phyloP scores from a whole-genome alignment of 352 stramenopile genomes.

The Phytophthora pinifolia region DNA sequence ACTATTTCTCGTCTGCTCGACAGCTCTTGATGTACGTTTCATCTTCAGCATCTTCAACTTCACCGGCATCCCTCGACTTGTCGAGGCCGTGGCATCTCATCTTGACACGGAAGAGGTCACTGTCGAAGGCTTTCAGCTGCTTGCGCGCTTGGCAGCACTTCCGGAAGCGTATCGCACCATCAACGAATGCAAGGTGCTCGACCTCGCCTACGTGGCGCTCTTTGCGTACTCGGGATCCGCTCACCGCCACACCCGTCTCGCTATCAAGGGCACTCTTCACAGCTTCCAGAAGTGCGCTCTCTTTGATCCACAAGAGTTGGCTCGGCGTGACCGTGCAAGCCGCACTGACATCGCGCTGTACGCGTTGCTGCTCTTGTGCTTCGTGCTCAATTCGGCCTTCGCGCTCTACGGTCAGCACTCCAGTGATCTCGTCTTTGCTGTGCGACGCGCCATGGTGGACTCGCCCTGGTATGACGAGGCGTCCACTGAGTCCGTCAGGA shows the following conservation, averaged over 20 bases:
- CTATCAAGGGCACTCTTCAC: conserved; percentile 63
- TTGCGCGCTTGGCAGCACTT: conserved; percentile 48
- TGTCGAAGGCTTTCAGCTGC: conserved; percentile 72
- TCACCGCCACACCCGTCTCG: conserved; percentile 63
- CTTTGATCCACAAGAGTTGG: conserved; percentile 51
- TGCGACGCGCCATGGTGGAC: conserved; percentile 29
- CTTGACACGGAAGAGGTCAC: conserved; percentile 75
- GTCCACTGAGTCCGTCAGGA: background rate
- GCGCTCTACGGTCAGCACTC: conserved; percentile 46
- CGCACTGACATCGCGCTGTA: conserved; percentile 44
- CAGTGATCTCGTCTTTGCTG: conserved; percentile 36
- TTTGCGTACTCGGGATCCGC: conserved; percentile 64
- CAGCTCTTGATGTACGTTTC: conserved; percentile 49
- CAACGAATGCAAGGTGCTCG: conserved; percentile 66
- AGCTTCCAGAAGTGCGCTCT: conserved; percentile 74
- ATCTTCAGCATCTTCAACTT: conserved; percentile 51
- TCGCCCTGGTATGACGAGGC: conserved; percentile 16
- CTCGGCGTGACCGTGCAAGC: conserved; percentile 42
- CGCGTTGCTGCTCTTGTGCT: conserved; percentile 43
- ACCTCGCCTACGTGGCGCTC: conserved; percentile 69
- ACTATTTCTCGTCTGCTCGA: background rate
- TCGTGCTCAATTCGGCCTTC: conserved; percentile 47
- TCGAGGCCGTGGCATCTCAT: conserved; percentile 66
- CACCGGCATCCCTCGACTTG: conserved; percentile 58
- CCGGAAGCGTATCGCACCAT: conserved; percentile 48